Conservation (phyloP, 176 grass and related monocot genomes). For the Stipa capillata region DNA sequence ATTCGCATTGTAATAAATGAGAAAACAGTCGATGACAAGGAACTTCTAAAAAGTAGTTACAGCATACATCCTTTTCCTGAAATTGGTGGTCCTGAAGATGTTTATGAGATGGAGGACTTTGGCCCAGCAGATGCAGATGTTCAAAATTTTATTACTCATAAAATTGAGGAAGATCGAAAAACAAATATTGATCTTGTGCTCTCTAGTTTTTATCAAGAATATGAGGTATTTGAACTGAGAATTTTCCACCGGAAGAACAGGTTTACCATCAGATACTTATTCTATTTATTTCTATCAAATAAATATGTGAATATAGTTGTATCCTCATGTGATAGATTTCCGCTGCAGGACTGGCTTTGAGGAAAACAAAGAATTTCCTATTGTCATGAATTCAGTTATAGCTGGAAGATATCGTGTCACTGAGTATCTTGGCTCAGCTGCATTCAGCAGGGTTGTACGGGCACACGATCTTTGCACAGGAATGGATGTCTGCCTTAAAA, state of each 20-base stretch:
- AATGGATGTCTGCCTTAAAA: conserved; percentile 95
- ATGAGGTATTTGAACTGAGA: conserved; percentile 79
- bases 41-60: conserved; percentile 50
- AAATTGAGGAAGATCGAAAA: conserved; percentile 44
- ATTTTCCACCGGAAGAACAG: conserved; percentile 90
- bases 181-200: conserved; percentile 37
- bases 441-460: conserved; percentile 89
- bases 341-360: conserved; percentile 94
- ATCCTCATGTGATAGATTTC: conserved; percentile 47
- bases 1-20: conserved; percentile 1
- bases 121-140: conserved; percentile 1
- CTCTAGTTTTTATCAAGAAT: conserved; percentile 58
- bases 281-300: conserved; percentile 19
- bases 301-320: conserved; percentile 15
- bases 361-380: conserved; percentile 97
- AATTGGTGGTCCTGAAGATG: conserved; percentile 33
- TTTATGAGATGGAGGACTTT: conserved; percentile 40
- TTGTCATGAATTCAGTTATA: conserved; percentile 78
- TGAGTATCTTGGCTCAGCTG: conserved; percentile 90
- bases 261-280: conserved; percentile 13
- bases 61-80: conserved; percentile 42
- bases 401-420: conserved; percentile 86
- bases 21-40: conserved; percentile 38
- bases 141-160: conserved; percentile 8
- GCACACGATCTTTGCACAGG: conserved; percentile 74